Percentiles rank a stretch among this genome's conserved stretches.
Conservation (phyloP, 306 rosid species). For the Vigna angularis region DNA sequence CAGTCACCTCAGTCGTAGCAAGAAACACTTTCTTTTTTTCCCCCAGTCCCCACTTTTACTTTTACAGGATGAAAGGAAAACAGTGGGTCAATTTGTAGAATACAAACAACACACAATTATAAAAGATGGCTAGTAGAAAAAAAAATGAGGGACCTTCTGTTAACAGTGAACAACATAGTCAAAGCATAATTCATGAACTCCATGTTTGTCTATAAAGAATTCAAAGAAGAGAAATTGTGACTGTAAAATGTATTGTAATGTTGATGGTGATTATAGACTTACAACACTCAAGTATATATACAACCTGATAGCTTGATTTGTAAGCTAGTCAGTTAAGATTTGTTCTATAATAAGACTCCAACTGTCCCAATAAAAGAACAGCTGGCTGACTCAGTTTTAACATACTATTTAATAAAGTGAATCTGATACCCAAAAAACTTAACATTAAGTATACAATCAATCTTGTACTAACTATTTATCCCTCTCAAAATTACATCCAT, state of each 20-base stretch:
- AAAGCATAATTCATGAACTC: constrained; percentile 22
- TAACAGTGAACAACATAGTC: constrained; percentile 7
- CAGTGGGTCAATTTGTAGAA: not conserved
- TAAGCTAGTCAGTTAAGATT: no score
- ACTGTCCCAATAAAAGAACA: no score
- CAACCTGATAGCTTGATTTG: not conserved
- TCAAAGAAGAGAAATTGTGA: not conserved
- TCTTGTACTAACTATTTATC: not conserved
- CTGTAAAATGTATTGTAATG: not conserved
- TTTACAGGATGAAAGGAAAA: constrained; percentile 2
- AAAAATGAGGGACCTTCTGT: not conserved
- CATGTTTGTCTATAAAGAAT: not conserved
- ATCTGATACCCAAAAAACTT: not conserved
- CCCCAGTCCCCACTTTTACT: not conserved
- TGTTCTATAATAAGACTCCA: no score
- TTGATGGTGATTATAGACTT: not conserved
- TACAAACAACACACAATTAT: constrained; percentile 15
- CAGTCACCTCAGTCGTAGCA: constrained; percentile 12
- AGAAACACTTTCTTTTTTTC: constrained; percentile 19
- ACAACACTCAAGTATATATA: not conserved
- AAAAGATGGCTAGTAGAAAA: not conserved
- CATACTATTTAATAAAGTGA: no score
- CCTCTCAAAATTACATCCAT: constrained; percentile 1
- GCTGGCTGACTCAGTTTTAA: no score
- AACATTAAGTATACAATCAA: no score